phyloP scores from a whole-genome alignment of 176 grass and related monocot genomes.

The Oryza longistaminata region DNA sequence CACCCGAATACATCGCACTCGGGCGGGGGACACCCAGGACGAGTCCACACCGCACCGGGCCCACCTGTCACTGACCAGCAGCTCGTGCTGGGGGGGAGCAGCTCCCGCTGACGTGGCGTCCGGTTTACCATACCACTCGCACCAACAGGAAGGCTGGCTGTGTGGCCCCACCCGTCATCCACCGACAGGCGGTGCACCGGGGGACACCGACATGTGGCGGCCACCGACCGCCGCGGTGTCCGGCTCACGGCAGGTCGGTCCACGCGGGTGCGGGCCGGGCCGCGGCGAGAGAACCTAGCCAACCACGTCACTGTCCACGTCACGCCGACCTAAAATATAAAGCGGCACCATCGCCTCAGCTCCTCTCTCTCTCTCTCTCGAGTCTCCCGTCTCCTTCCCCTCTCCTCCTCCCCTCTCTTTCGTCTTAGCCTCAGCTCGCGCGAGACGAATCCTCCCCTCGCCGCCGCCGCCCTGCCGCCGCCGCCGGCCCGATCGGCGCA shows the following conservation, averaged over 20 bases:
- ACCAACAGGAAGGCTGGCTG: not conserved
- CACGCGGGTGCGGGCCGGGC: not conserved
- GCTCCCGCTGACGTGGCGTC: not conserved
- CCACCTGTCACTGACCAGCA: not conserved
- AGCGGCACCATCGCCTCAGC: not conserved
- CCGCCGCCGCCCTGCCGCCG: not conserved
- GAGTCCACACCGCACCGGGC: not conserved
- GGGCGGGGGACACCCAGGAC: not conserved
- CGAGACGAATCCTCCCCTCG: constrained; percentile 21
- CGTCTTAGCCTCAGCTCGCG: constrained; percentile 33
- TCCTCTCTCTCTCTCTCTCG: too few relatives aligned
- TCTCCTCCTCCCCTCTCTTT: too few relatives aligned
- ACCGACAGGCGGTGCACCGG: not conserved
- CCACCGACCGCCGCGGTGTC: rapidly evolving
- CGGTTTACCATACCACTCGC: not conserved
- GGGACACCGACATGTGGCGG: not conserved
- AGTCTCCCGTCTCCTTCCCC: not conserved
- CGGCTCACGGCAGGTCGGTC: constrained; percentile 26
- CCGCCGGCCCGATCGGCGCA: not conserved
- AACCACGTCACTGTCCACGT: constrained; percentile 57
- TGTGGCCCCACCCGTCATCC: constrained; percentile 6
- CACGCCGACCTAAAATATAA: constrained; percentile 34
- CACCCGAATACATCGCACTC: not conserved
- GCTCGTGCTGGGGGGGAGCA: not conserved
- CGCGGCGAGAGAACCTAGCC: constrained; percentile 36